phyloP scores from a whole-genome alignment of 768 basidiomycete species.

The Leccinum olivaceopallidum region DNA sequence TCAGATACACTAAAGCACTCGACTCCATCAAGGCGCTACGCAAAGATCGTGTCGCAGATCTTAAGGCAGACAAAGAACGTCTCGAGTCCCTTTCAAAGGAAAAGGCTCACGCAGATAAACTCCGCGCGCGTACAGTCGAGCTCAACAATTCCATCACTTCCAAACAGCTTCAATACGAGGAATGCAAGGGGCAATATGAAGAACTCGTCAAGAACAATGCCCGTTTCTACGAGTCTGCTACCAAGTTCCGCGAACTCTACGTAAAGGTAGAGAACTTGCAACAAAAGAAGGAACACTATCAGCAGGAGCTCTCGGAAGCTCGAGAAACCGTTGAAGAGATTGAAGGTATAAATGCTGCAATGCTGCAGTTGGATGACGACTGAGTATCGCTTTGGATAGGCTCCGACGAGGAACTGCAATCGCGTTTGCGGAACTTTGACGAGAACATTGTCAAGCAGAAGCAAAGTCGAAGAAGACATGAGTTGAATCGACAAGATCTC shows the following conservation, averaged over 20 bases:
- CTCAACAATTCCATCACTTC: conserved; percentile 59
- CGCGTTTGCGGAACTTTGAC: conserved; percentile 58
- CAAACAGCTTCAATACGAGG: conserved; percentile 76
- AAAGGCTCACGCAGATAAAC: conserved; percentile 85
- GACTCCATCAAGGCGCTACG: conserved; percentile 88
- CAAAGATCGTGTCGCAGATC: conserved; percentile 87
- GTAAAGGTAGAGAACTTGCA: conserved; percentile 64
- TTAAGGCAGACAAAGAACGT: conserved; percentile 91
- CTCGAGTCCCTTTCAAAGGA: conserved; percentile 75
- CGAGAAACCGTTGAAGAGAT: conserved; percentile 67
- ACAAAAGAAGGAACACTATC: conserved; percentile 58
- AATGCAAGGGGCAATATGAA: conserved; percentile 65
- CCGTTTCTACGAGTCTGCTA: conserved; percentile 79
- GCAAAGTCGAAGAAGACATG: conserved; percentile 46
- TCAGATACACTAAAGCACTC: conserved; percentile 94
- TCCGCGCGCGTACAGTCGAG: conserved; percentile 64
- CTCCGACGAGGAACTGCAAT: conserved; percentile 68
- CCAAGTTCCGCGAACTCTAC: conserved; percentile 85
- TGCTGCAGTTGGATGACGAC: background rate
- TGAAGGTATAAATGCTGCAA: conserved; percentile 41
- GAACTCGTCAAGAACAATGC: conserved; percentile 65
- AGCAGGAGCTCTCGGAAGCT: conserved; percentile 61
- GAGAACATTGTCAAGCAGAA: conserved; percentile 53
- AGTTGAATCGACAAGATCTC: conserved; percentile 56
- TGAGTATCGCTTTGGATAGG: conserved; percentile 40